Percentiles rank a stretch among this genome's conserved stretches.
Evolutionary conservation across 208 protist species (phyloP).

Genomic region (Acanthamoeba healyi): DNA sequence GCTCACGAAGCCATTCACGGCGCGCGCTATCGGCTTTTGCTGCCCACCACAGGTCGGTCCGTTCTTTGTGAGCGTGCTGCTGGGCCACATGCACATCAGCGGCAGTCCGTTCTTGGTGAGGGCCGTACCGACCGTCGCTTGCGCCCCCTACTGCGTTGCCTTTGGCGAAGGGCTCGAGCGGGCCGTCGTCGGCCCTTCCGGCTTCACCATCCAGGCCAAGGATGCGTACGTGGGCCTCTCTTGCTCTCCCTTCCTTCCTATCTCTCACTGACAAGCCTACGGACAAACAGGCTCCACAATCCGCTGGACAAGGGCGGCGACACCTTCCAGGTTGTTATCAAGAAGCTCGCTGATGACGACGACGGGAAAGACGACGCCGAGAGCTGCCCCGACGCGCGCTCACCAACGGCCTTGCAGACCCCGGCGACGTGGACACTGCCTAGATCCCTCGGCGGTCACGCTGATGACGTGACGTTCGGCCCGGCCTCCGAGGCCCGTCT

Average conservation of each 20-base stretch:
- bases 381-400: no score
- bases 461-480: no score
- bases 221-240: not conserved
- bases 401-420: no score
- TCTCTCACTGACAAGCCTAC: not conserved
- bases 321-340: not conserved
- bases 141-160: not conserved
- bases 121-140: not conserved
- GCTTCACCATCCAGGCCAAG: conserved; percentile 19
- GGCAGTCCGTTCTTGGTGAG: not conserved
- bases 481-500: not conserved
- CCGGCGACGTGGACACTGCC: not conserved
- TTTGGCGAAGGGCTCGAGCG: conserved; percentile 14
- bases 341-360: not conserved
- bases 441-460: no score
- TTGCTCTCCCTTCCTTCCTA: not conserved
- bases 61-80: conserved; percentile 17
- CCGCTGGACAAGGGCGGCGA: conserved; percentile 15
- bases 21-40: not conserved
- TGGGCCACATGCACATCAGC: conserved; percentile 23
- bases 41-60: not conserved
- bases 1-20: no score
- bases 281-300: not conserved
- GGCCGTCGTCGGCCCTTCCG: not conserved
- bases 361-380: not conserved